phyloP scores from a whole-genome alignment of 2,329 filamentous ascomycete genomes.

The Elsinoe arachidis region DNA sequence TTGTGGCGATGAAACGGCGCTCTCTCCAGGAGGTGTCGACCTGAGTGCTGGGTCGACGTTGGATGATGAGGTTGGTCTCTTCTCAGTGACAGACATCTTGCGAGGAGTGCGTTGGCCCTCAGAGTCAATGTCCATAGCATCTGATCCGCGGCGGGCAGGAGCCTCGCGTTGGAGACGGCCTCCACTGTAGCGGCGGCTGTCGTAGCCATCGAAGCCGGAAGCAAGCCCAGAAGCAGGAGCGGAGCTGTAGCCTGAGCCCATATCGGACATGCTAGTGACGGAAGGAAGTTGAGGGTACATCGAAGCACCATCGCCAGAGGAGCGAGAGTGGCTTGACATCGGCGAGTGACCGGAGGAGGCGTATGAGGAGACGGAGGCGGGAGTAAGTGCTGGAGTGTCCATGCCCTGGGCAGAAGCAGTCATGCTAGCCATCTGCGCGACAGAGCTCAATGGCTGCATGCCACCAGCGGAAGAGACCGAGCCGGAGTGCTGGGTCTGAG shows the following conservation, averaged over 20 bases:
- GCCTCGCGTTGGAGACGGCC: constrained; percentile 50
- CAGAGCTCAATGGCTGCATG: constrained; percentile 27
- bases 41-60: constrained; percentile 32
- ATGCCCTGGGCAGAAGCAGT: constrained; percentile 35
- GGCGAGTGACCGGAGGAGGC: constrained; percentile 65
- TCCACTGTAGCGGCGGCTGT: constrained; percentile 53
- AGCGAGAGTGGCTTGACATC: constrained; percentile 54
- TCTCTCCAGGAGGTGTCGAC: constrained; percentile 21
- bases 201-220: constrained; percentile 51
- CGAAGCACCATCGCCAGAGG: constrained; percentile 53
- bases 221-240: constrained; percentile 62
- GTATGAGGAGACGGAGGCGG: constrained; percentile 67
- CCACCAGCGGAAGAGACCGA: constrained; percentile 26
- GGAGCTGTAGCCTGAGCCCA: constrained; percentile 52
- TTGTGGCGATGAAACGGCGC: constrained; percentile 2
- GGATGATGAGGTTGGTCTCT: constrained; percentile 15
- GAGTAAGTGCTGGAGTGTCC: constrained; percentile 69
- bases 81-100: constrained; percentile 24
- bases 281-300: constrained; percentile 70
- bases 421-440: constrained; percentile 28
- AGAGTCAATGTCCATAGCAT: constrained; percentile 36
- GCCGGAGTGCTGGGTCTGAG: constrained; percentile 27
- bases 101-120: constrained; percentile 29
- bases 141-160: constrained; percentile 33
- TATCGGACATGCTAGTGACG: constrained; percentile 56